Evolutionary conservation across 2,329 filamentous ascomycete species (phyloP), one percentile per base, ranked within the genome.

Genomic region (Ophiosphaerella herpotricha): DNA sequence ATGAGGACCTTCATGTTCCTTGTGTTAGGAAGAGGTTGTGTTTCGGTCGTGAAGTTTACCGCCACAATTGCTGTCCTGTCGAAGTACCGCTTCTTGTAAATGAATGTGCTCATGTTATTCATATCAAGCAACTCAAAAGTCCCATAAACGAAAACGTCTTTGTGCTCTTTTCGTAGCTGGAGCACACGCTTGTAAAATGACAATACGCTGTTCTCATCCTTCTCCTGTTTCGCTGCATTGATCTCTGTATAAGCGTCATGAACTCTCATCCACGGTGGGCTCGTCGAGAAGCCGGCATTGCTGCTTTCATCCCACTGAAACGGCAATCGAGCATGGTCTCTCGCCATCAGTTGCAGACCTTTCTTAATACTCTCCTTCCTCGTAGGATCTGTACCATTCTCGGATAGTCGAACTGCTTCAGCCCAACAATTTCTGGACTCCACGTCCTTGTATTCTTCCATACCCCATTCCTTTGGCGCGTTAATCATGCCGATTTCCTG

Each of bases 271-370:
- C 88, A 91, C 2, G 87, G 85, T 46, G 77, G 78, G 4, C 72
- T 73, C 1, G 72, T 73, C 0, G 85, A 85, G 74, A 91, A 91
- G 9, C 88, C 88, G 0, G 78, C 86, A 52, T 90, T 80, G 0
- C 74, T 63, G 1, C 72, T 75, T n/a, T 71, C 63, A 54, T 84
- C 78, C 88, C 88, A 91, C 64, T 90, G 87, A 71, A 91, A 85
- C 0, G 88, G 88, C 0, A 85, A 85, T 39, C 88, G 80, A 7
- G 83, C 84, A 68, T 91, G 88, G 70, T 91, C 88, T 18, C 88
- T 70, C 7, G 81, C 84, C 65, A 85, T 84, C 55, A 78, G 75
- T 52, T 82, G 80, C 61, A 85, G 77, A n/a, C 82, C 77, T 54
- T 77, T 60, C 69, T 69, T 74, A 44, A 63, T 77, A 67, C 44